These are phyloP conservation scores for Xerocomus spinulosus DNA, from an alignment of 768 basidiomycete species.

Conservation along the genomic window DNA sequence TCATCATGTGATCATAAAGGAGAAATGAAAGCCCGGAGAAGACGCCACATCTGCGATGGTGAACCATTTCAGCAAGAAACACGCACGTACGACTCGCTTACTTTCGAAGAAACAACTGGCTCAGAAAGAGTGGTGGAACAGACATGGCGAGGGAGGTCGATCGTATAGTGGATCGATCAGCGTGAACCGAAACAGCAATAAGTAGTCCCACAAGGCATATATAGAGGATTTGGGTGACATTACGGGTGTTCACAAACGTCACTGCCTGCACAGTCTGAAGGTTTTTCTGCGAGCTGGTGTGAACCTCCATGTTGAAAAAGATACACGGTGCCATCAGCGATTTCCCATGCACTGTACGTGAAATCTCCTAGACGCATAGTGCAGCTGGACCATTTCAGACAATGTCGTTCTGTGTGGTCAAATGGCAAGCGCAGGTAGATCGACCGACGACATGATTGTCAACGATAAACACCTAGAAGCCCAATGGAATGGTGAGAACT, in stretches of 20 bases:
- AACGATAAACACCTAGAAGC: no score
- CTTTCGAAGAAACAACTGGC: background rate
- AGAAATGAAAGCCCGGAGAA: slow-evolving; percentile 5
- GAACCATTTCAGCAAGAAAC: background rate
- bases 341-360: background rate
- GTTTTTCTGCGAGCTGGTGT: background rate
- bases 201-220: background rate
- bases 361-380: background rate
- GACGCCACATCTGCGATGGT: background rate
- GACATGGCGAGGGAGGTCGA: background rate
- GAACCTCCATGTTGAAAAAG: background rate
- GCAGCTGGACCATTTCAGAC: background rate
- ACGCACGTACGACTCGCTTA: background rate
- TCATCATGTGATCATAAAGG: slow-evolving; percentile 13
- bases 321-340: background rate
- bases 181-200: background rate
- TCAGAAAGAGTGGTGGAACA: background rate
- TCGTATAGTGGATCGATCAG: background rate
- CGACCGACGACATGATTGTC: no score
- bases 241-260: background rate
- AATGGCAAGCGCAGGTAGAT: no score
- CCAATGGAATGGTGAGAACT: no score
- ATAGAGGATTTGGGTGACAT: background rate
- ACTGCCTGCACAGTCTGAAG: background rate
- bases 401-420: background rate